Percentiles rank a stretch among this genome's conserved stretches.
Conservation (phyloP, 202 grass and related monocot genomes). For the Carex arenaria region DNA sequence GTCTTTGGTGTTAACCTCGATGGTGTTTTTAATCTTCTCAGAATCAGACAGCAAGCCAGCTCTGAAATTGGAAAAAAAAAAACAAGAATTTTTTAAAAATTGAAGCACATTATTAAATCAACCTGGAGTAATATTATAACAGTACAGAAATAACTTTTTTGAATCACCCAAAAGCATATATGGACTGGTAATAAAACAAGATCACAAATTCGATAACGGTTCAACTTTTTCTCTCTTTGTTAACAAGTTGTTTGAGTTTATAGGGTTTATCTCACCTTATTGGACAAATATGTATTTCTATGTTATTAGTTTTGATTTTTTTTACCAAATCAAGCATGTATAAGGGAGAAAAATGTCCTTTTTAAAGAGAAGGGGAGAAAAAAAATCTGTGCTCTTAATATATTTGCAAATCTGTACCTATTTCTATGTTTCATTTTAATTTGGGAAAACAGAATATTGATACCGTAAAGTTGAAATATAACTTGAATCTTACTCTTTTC, state of each 20-base stretch:
- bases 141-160: not conserved
- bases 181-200: not conserved
- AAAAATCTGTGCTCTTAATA: not conserved
- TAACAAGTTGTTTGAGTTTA: not conserved
- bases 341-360: not conserved
- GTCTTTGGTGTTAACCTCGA: slow-evolving; percentile 52
- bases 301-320: not conserved
- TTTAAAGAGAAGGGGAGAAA: not conserved
- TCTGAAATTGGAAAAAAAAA: slow-evolving; percentile 42
- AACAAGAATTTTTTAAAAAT: not conserved
- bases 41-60: slow-evolving; percentile 68
- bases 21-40: slow-evolving; percentile 72
- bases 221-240: not conserved
- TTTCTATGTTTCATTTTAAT: not conserved
- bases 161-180: not conserved
- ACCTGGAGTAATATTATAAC: not conserved
- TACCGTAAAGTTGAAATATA: not conserved
- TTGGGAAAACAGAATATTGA: not conserved
- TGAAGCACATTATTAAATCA: not conserved
- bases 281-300: not conserved
- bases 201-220: not conserved
- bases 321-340: not conserved
- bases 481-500: slow-evolving; percentile 65
- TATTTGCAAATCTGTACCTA: not conserved
- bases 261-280: not conserved